Evolutionary conservation across 2,329 filamentous ascomycete genomes (phyloP), one percentile per base, ranked within the genome.

Genomic region (Epichloe scottii): DNA sequence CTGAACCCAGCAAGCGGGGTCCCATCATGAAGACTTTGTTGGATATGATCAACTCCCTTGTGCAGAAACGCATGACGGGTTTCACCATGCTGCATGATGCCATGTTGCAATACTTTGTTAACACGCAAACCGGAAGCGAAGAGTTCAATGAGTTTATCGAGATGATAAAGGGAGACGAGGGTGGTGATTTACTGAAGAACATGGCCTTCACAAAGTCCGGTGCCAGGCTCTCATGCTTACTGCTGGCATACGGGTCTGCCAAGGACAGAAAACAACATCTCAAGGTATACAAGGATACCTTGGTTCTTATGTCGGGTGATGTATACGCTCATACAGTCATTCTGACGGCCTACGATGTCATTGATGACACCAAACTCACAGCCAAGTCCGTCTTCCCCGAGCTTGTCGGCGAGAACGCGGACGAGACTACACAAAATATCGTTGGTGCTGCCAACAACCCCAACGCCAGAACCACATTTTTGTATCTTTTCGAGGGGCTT

Each of bases 71-170:
- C 71, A 84, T 93, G 71, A 94, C 89, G 1, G 91, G 89, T 10
- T 97, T 98, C 70, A 97, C 91, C 2, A 94, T 98, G 78, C 79
- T 98, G 19, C 94, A 98, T 68, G 93, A 97, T 62, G 93, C 93
- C 47, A 95, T 98, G 90, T 75, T 96, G 53, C 91, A 98, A 66
- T 98, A 96, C 69, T 96, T 91, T 69, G 71, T 89, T 49, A 91
- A 86, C 60, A 81, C 84, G 45, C 84, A 85, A 57, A 73, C 79
- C 4, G 89, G 85, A 3, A 87, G 83, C 43, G 82, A 87, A 52
- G 91, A 97, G 65, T 83, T 88, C 41, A 86, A 76, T 34, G 89
- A 95, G 60, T 96, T 95, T 63, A 71, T 94, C 52, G 90, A 97
- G 67, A 77, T 94, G 58, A 74, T 98, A 62, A 95, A 94, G 71